Base-by-base conservation (phyloP, 2,329 filamentous ascomycete genomes). In the Hortaea sp. region DNA sequence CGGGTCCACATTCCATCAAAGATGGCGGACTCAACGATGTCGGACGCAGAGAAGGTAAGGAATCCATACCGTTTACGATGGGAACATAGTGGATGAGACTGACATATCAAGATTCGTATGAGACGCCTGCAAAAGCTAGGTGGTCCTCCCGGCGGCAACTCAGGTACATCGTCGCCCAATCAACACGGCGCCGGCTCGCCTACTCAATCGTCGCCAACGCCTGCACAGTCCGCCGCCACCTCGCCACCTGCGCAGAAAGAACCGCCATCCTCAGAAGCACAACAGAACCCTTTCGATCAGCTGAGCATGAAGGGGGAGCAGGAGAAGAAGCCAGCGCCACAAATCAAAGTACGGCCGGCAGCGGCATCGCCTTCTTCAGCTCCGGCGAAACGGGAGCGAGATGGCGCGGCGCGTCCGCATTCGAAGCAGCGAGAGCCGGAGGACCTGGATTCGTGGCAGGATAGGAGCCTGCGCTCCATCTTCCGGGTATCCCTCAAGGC, bases 71-170 rank as follows among this genome's bases (percentile, higher is more conserved):
- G 4, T 20, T 20, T 27, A 29, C 51, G 12, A 9, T 44, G 12
- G 32, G 9, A n/a, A 35, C 4, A 35, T n/a, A 35, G 29, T 12
- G 20, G 47, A 2, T 43, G 37, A 27, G 43, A 49, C 46, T 54
- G 43, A 54, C 50, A 51, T 41, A 35, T 43, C 29, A 42, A 82
- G 79, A 83, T 82, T 63, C 78, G 80, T 57, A 78, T 75, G 59
- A 82, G 82, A 68, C 78, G 80, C 45, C 72, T 83, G 42, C 79
- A 79, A 47, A 83, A 82, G 64, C 70, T 82, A 39, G 75, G 72
- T 37, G 72, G 68, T 30, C n/a, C n/a, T 28, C 20, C 53, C 54
- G 41, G 12, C 44, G 57, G 45, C 59, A 57, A 57, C 56, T 44
- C 57, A 49, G 55, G 42, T 28, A 32, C 52, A 37, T 34, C 51